A percentile compares a stretch with the other conserved stretches of the same genome.
These are phyloP conservation scores for Populus hybrid DNA, from an alignment of 441 rosid species.

Conservation along the genomic window DNA sequence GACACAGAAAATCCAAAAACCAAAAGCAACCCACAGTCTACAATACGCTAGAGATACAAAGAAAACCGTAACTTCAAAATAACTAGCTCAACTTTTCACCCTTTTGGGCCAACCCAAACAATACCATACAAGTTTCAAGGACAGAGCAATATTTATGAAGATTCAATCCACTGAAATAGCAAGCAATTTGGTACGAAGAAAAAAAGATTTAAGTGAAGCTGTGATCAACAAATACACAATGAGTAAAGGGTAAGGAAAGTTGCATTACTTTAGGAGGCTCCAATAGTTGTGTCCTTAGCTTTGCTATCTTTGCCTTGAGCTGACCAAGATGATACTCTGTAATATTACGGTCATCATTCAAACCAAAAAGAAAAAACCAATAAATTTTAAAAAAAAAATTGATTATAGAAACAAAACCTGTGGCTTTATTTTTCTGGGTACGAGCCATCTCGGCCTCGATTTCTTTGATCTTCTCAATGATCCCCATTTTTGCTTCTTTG, in stretches of 20 bases:
- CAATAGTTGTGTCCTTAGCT: slow-evolving; percentile 87
- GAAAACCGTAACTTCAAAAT: neutral
- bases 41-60: neutral
- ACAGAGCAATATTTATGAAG: neutral
- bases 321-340: slow-evolving; percentile 99
- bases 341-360: slow-evolving; percentile 5
- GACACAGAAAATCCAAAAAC: neutral
- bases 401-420: slow-evolving; percentile 45
- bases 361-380: neutral
- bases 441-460: slow-evolving; percentile 99
- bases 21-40: neutral
- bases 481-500: slow-evolving; percentile 61
- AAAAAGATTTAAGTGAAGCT: neutral
- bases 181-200: neutral
- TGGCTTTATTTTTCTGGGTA: slow-evolving; percentile 98
- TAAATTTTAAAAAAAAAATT: neutral
- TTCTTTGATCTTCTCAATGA: slow-evolving; percentile 94
- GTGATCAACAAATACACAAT: neutral
- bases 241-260: neutral
- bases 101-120: neutral
- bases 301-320: slow-evolving; percentile 99
- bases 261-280: slow-evolving; percentile 90
- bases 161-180: neutral
- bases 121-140: neutral
- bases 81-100: neutral